Evolutionary conservation across 352 stramenopile genomes (phyloP).

Genomic region (Phytopythium boreale): DNA sequence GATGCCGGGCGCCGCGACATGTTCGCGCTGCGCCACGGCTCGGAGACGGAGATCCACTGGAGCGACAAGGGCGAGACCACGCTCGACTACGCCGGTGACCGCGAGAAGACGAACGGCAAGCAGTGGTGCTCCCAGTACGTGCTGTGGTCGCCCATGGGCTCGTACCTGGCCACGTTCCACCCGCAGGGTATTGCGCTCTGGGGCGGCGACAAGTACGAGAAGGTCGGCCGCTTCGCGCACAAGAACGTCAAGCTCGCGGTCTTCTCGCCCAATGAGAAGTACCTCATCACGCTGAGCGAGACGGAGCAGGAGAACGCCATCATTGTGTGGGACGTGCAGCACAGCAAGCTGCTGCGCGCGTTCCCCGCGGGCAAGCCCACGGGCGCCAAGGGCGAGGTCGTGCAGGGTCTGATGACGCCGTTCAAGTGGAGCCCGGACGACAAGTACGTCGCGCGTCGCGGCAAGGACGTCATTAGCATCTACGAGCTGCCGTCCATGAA

Average conservation of each 20-base stretch:
- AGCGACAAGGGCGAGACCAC: slow-evolving; percentile 87
- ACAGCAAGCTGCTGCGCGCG: slow-evolving; percentile 77
- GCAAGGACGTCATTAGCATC: slow-evolving; percentile 90
- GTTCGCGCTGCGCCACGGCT: slow-evolving; percentile 93
- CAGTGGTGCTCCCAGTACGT: slow-evolving; percentile 98
- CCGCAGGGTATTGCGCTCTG: slow-evolving; percentile 96
- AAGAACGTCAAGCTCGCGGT: slow-evolving; percentile 93
- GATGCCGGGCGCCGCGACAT: slow-evolving; percentile 92
- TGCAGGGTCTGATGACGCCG: slow-evolving; percentile 76
- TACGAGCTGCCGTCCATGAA: slow-evolving; percentile 97
- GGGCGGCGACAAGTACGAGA: slow-evolving; percentile 96
- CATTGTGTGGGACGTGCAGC: slow-evolving; percentile 96
- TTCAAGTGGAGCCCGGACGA: slow-evolving; percentile 98
- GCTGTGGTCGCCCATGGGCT: slow-evolving; percentile 96
- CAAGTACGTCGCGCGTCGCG: slow-evolving; percentile 94
- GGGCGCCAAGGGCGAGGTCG: slow-evolving; percentile 65
- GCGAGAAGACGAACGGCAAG: slow-evolving; percentile 95
- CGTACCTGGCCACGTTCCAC: slow-evolving; percentile 98
- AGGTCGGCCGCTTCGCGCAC: slow-evolving; percentile 96
- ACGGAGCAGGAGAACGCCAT: slow-evolving; percentile 92
- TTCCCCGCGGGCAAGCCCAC: slow-evolving; percentile 82
- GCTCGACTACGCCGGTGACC: slow-evolving; percentile 94
- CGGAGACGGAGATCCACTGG: slow-evolving; percentile 97
- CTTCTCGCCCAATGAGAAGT: slow-evolving; percentile 96
- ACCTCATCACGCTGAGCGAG: slow-evolving; percentile 96